Conservation (phyloP, 73 alveolate genomes). For the Stentor coeruleus region DNA sequence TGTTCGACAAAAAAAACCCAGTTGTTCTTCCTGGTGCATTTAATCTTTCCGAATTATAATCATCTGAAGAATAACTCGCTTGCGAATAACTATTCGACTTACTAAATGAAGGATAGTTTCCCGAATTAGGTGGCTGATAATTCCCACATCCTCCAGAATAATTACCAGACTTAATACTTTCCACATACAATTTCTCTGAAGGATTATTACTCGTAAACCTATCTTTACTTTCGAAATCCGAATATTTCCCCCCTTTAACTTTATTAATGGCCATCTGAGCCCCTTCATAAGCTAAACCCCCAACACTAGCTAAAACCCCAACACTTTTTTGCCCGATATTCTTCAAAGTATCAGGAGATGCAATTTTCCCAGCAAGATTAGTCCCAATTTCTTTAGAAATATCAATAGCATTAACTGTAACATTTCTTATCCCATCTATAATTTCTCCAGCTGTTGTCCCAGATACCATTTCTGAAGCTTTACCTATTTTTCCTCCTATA, state of each 20-base stretch:
- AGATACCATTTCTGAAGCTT: conserved; percentile 12
- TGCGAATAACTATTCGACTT: too few species aligned
- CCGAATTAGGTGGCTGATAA: neutral
- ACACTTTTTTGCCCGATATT: neutral
- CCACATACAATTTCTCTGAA: neutral
- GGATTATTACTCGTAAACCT: too few species aligned
- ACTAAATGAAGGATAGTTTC: too few species aligned
- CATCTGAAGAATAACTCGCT: neutral
- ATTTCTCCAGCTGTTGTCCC: neutral
- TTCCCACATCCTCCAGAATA: neutral
- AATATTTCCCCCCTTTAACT: neutral
- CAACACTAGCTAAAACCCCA: neutral
- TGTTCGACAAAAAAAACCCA: too few species aligned
- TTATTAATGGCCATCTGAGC: conserved; percentile 6
- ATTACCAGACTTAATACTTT: neutral
- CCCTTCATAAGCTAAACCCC: conserved; percentile 10
- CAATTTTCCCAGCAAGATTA: conserved; percentile 9
- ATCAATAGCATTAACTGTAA: neutral
- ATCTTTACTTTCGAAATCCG: too few species aligned
- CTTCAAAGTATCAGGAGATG: neutral
- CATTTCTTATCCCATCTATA: neutral
- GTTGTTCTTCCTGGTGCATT: too few species aligned
- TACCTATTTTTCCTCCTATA: too few species aligned
- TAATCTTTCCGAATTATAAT: neutral
- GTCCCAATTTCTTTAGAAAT: neutral